phyloP scores from a whole-genome alignment of 257 asterid species.

The Galeopsis tetrahit region DNA sequence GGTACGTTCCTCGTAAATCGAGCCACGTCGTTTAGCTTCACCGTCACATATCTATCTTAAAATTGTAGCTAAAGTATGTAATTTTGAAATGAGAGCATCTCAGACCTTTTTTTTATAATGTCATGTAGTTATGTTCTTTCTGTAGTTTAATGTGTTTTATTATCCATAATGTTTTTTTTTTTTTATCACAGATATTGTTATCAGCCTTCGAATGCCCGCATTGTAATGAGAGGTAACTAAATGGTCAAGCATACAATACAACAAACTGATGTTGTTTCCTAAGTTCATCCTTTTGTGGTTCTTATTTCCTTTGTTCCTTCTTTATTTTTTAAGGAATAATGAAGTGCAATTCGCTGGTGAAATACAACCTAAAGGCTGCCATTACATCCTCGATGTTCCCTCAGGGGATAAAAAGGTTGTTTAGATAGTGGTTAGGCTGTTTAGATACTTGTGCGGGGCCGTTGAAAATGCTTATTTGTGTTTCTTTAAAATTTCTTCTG shows the following conservation, averaged over 20 bases:
- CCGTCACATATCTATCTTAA: slow-evolving; percentile 1
- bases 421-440: slow-evolving; percentile 20
- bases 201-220: slow-evolving; percentile 98
- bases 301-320: slow-evolving; percentile 34
- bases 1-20: slow-evolving; percentile 47
- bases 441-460: neutral
- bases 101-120: neutral
- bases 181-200: slow-evolving; percentile 66
- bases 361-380: slow-evolving; percentile 90
- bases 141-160: neutral
- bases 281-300: neutral
- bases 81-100: neutral
- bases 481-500: neutral
- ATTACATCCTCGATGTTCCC: slow-evolving; percentile 58
- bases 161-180: slow-evolving; percentile 19
- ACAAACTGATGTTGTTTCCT: neutral
- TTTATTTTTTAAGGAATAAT: slow-evolving; percentile 73
- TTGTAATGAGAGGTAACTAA: slow-evolving; percentile 86
- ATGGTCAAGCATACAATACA: neutral
- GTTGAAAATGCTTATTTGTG: neutral
- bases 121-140: neutral
- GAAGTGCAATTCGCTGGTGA: slow-evolving; percentile 98
- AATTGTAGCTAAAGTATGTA: neutral
- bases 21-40: slow-evolving; percentile 4
- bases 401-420: slow-evolving; percentile 86